Evolutionary conservation across 2,329 filamentous ascomycete species (phyloP), one percentile per base, ranked within the genome.

Genomic region (Fusarium cicatricum): DNA sequence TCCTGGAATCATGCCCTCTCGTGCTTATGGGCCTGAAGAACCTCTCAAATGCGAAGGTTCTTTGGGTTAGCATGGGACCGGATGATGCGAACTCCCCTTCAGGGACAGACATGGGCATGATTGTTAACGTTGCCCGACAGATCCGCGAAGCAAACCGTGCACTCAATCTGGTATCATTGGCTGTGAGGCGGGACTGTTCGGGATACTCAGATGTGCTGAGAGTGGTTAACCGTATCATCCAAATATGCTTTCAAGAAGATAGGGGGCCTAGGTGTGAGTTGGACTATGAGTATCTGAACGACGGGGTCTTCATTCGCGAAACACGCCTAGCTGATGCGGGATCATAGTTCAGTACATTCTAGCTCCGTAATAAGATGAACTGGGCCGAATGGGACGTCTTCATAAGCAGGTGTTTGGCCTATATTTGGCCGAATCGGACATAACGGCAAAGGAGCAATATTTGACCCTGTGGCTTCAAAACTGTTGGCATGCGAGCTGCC

Each of bases 281-380:
- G 5, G 59, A 52, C 11, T 62, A 60, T 9, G 45, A 60, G 17
- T 63, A 62, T 28, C 33, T 15, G 0, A 41, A 60, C 5, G 42
- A 32, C 0, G 47, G 11, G 2, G 50, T 63, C 2, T 34, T 63
- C 2, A 42, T 63, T 5, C 59, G 38, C 0, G 26, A 32, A 0
- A 28, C 23, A 10, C 23, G 9, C 2, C 9, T 8, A 26, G 23
- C 2, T 9, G 9, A 6, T 26, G 3, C 23, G 23, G 9, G 23
- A 26, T 8, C 9, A 3, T 26, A 26, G 23, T 3, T 26, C 3
- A 8, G 5, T 26, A 26, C 23, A 26, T 26, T 8, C 23, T 10
- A 10, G 5, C 23, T 10, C 9, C 6, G 3, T 10, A 26, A 9
- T 4, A 9, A 26, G 5, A 26, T 4, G 21, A 7, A 23, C 21